Conservation (phyloP, 2,329 filamentous ascomycete genomes). For the Penicillium capsulatum region DNA sequence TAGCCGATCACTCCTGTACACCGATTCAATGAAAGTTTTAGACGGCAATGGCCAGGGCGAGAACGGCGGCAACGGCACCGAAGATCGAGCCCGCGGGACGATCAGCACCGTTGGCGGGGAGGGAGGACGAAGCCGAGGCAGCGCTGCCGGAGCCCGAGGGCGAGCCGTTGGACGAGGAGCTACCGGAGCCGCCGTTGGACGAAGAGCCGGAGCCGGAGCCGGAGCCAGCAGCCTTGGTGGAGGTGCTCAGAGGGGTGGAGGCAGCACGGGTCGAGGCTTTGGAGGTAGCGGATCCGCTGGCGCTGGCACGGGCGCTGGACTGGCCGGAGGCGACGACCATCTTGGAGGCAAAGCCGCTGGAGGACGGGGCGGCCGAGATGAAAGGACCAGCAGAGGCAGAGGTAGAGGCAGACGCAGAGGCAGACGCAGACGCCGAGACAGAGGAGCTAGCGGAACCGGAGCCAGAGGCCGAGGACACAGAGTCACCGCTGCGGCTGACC, state of each 20-base stretch:
- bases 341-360: too few relatives aligned
- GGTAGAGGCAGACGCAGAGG: slow-evolving; percentile 2
- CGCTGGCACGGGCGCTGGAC: background rate
- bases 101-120: slow-evolving; percentile 12
- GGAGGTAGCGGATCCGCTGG: too few relatives aligned
- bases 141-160: slow-evolving; percentile 8
- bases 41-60: slow-evolving; percentile 21
- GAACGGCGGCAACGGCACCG: slow-evolving; percentile 16
- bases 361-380: background rate
- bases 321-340: background rate
- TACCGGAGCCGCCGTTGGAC: slow-evolving; percentile 3
- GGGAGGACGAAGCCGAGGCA: slow-evolving; percentile 12
- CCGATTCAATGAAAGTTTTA: slow-evolving; percentile 6
- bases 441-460: slow-evolving; percentile 19
- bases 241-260: background rate
- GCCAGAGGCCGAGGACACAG: background rate
- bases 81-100: slow-evolving; percentile 15
- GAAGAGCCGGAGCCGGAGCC: slow-evolving; percentile 7
- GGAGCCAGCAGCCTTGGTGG: slow-evolving; percentile 2
- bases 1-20: too few relatives aligned
- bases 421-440: slow-evolving; percentile 4
- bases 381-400: slow-evolving; percentile 2
- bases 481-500: background rate
- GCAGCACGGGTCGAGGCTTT: too few relatives aligned
- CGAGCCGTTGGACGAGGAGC: slow-evolving; percentile 3